Evolutionary conservation across 768 basidiomycete genomes (phyloP), one percentile per base, ranked within the genome.

Genomic region (Pilatotrama ljubarskyi): DNA sequence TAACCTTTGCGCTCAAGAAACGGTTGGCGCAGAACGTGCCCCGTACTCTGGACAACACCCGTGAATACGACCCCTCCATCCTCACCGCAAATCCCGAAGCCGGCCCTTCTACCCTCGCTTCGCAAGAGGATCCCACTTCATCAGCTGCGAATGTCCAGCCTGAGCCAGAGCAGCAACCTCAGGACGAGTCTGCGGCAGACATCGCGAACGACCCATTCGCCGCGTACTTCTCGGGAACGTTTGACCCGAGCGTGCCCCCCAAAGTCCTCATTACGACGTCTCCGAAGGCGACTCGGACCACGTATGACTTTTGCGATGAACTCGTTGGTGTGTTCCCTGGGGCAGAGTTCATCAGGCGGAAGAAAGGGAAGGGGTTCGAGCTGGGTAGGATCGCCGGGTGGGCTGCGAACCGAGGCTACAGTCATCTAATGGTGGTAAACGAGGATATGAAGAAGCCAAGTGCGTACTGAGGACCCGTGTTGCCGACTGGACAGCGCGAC

Each of bases 371-470:
- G 66, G 93, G 91, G 0, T 96, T 91, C 67, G 94, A 96, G 75
- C 76, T 96, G 66, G 95, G 95, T 0, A 79, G 87, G 60, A 91
- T 98, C 68, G 91, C 95, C 29, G 84, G 89, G 3, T 99, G 97
- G 97, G 94, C 94, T 20, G 88, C 90, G 13, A 88, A 86, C 41
- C 78, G 97, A 68, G 90, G 89, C 2, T 99, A 93, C 71, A 89
- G 88, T 43, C 93, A 95, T 64, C 70, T 98, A 63, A 80, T 91
- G 42, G 93, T 99, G 2, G 92, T 98, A 35, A 98, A 98, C 63
- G 97, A 99, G 69, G 92, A 98, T 66, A 88, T 87, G 80, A 95
- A 95, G 71, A 88, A 88, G 70, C 91, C 95, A 14, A 97, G 97
- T 95, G 66, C 73, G 93, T 65, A 5, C 29, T n/a, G 18, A n/a